Base-by-base conservation (phyloP, 345 rosid species). In the Eucalyptus pumila region DNA sequence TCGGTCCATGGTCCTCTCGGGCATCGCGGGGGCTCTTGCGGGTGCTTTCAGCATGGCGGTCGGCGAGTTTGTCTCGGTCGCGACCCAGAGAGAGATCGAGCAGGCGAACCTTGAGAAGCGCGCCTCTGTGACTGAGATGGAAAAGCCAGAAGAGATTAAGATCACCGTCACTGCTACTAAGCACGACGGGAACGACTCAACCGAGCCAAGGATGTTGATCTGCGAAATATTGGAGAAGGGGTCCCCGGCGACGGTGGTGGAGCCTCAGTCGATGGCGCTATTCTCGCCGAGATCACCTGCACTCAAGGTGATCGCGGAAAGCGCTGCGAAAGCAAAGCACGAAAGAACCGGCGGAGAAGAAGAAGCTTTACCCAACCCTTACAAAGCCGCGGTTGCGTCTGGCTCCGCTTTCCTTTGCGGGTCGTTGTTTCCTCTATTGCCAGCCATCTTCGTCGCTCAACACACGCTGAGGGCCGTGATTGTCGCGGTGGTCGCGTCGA, bases 41-140 rank as follows among this genome's bases (percentile, higher is more conserved):
- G 95, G 94, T 54, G 93, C 96, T 6, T 92, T 89, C n/a, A 95
- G 96, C 91, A 94, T 95, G 95, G 95, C 96, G 58, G 93, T 91
- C 6, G 95, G 96, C 4, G 96, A 94, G 87, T 94, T 92, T 32
- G 94, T 94, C 50, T 95, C 94, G 2, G 96, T 95, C 56, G 90
- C 94, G 17, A 93, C 94, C 15, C 95, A 94, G 83, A 90, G 95
- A 87, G 96, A 95, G 10, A 93, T 95, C 44, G 92, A 94, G 76
- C 89, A 90, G 90, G 92, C 88, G 85, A 76, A 44, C 48, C 12
- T 27, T 45, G 32, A 48, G 86, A 19, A 76, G 83, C 83, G 45
- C 27, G 14, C 14, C 83, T 37, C 47, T 21, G 8, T 21, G 83
- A 1, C 83, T 0, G 1, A 76, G 45, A 76, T 37, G 83, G 83